Evolutionary conservation across 2,329 filamentous ascomycete genomes (phyloP), one percentile per base, ranked within the genome.

Genomic region (Monilinia vaccinii-corymbosi): DNA sequence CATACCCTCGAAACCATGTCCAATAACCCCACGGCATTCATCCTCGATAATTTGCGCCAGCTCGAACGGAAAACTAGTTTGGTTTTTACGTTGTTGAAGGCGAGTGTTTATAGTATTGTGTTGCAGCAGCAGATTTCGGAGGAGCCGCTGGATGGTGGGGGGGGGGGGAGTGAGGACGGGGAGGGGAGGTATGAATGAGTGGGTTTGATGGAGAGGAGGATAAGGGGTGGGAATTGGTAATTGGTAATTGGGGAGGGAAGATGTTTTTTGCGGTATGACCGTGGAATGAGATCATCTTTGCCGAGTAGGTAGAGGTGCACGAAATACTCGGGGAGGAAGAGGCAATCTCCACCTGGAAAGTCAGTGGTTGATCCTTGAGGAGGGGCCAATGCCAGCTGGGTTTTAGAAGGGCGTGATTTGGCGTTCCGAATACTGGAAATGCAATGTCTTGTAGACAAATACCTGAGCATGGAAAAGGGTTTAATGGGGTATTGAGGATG

Each of bases 101-200:
- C 94, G 21, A 97, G 93, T 74, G 94, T 99, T 65, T 99, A 99
- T 77, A 96, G 89, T 72, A 99, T 99, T 77, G 92, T 99, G 63
- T 75, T 99, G 77, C 93, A 99, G 81, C 93, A 97, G 81, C 90
- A 97, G 81, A 91, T 96, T 69, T 86, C 72, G 66, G 16, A 64
- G 63, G 51, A 61, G 66, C 40, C 40, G 18, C n/a, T 69, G 61
- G 65, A 63, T 28, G 51, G 42, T 32, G 47, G 32, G 51, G 38
- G 44, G 32, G 51, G 28, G 25, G 48, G 60, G n/a, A 60, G 38
- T 50, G 38, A 46, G 47, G 34, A 49, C 31, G 32, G 34, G 25
- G 55, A 60, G 40, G n/a, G 42, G 23, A 32, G 25, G 44, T 21
- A 60, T 21, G 50, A 50, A 13, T 56, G 36, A 14, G 36, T 18